Base-by-base conservation (phyloP, 805 yeast species). In the Maudiozyma pseudohumilis region DNA sequence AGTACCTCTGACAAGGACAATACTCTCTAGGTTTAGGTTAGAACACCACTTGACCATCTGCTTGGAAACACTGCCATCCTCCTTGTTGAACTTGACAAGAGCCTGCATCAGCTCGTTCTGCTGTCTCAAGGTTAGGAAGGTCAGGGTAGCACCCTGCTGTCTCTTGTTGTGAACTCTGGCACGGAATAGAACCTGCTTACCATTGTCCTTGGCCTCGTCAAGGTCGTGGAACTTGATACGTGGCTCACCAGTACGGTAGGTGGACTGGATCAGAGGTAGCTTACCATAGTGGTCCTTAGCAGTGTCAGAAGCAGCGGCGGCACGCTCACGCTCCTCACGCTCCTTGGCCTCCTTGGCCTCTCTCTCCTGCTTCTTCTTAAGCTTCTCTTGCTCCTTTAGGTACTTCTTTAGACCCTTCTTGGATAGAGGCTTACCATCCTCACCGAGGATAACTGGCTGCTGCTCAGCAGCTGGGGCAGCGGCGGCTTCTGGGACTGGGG, bases 1-100 rank as follows among this genome's bases (percentile, higher is more conserved):
- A 17, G 63, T 60, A 64, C 98, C 99, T 52, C 79, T 77, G 21
- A 92, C 95, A 35, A 92, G 66, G 12, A 92, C 96, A 63, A 92
- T 89, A 34, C 92, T 75, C 66, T 92, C 99, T 51, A 84, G 70
- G 56, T 77, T 82, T 58, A 92, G 72, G 25, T 82, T 67, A 27
- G 89, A 84, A 20, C 87, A 81, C 95, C 96, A 92, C 66, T 92
- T 92, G 48, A 88, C 94, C 89, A 92, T 83, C 61, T 82, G 95
- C 66, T 92, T 92, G 36, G 95, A 83, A 34, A 92, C 71, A 32
- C 79, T 65, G 9, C 65, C 67, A 46, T 77, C 77, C 44, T 77
- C 77, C 53, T 75, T 75, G 53, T 81, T 77, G 43, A 82, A 80
- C 57, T 80, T 85, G 46, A 88, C 68, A 44, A 92, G 70, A 41